These are phyloP conservation scores for Aspergillus thermomutatus DNA, from an alignment of 2,329 filamentous ascomycete genomes.

Conservation along the genomic window DNA sequence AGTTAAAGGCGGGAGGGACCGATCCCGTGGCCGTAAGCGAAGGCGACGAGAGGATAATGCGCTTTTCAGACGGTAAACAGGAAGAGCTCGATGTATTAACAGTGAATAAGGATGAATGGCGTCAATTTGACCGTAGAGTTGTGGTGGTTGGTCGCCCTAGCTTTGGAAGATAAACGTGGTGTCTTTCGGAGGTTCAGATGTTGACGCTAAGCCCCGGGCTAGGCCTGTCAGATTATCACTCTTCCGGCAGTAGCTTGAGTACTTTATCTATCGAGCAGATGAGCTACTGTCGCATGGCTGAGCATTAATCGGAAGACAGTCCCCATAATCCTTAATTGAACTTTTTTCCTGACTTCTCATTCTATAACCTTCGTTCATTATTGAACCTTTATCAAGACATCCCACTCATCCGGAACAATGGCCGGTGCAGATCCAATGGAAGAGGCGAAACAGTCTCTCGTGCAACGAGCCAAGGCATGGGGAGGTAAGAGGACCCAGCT, in stretches of 20 bases:
- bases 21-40: background rate
- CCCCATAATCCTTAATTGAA: background rate
- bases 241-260: background rate
- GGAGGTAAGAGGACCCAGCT: slow-evolving; percentile 36
- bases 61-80: background rate
- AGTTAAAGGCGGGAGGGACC: background rate
- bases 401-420: slow-evolving; percentile 19
- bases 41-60: background rate
- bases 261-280: background rate
- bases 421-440: slow-evolving; percentile 25
- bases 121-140: slow-evolving; percentile 8
- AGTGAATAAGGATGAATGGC: background rate
- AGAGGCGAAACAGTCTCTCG: slow-evolving; percentile 36
- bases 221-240: slow-evolving; percentile 6
- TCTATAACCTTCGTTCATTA: background rate
- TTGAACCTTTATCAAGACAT: background rate
- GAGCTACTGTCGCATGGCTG: background rate
- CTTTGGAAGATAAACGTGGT: slow-evolving; percentile 21
- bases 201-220: slow-evolving; percentile 19
- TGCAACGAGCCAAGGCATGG: slow-evolving; percentile 40
- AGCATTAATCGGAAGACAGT: background rate
- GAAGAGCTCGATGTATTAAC: background rate
- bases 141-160: slow-evolving; percentile 7
- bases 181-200: slow-evolving; percentile 18
- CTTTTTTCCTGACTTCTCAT: background rate